Conservation (phyloP, 2,329 filamentous ascomycete species). For the Berkeleyomyces basicola region DNA sequence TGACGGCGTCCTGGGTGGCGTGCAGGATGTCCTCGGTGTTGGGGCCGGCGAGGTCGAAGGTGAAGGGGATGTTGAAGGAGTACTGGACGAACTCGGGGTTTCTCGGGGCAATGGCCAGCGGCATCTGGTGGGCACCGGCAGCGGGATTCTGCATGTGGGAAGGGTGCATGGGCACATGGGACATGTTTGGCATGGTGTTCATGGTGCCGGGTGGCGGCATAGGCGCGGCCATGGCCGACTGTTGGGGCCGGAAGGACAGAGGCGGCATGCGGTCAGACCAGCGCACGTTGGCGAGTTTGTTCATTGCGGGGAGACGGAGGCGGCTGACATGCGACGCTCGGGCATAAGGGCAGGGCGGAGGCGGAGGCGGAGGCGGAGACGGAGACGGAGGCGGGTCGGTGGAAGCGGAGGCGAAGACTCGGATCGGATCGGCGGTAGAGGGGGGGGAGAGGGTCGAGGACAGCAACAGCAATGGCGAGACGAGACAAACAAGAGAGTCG, state of each 20-base stretch:
- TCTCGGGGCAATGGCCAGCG: slow-evolving; percentile 6
- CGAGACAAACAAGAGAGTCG: slow-evolving; percentile 14
- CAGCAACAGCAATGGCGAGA: slow-evolving; percentile 14
- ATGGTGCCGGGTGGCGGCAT: slow-evolving; percentile 8
- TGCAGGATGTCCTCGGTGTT: slow-evolving; percentile 91
- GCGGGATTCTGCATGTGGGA: slow-evolving; percentile 17
- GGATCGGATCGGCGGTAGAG: background rate
- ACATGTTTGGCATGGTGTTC: slow-evolving; percentile 11
- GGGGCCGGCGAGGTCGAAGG: slow-evolving; percentile 78
- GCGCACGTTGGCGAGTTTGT: slow-evolving; percentile 56
- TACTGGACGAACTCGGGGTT: slow-evolving; percentile 43
- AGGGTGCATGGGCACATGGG: slow-evolving; percentile 28
- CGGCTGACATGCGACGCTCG: slow-evolving; percentile 9
- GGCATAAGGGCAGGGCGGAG: background rate
- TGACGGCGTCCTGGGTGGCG: slow-evolving; percentile 70
- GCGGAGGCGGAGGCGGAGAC: slow-evolving; percentile 15
- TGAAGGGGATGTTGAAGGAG: slow-evolving; percentile 94
- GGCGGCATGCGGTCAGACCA: slow-evolving; percentile 47
- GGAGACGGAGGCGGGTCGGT: slow-evolving; percentile 16
- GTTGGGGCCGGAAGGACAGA: slow-evolving; percentile 10
- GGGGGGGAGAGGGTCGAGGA: background rate
- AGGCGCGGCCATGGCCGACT: slow-evolving; percentile 1
- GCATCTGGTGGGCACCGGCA: slow-evolving; percentile 10
- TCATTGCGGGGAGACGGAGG: slow-evolving; percentile 33
- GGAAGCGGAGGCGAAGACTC: slow-evolving; percentile 15